phyloP scores from a whole-genome alignment of 2,329 filamentous ascomycete genomes.

The Rhynchosporium graminicola region DNA sequence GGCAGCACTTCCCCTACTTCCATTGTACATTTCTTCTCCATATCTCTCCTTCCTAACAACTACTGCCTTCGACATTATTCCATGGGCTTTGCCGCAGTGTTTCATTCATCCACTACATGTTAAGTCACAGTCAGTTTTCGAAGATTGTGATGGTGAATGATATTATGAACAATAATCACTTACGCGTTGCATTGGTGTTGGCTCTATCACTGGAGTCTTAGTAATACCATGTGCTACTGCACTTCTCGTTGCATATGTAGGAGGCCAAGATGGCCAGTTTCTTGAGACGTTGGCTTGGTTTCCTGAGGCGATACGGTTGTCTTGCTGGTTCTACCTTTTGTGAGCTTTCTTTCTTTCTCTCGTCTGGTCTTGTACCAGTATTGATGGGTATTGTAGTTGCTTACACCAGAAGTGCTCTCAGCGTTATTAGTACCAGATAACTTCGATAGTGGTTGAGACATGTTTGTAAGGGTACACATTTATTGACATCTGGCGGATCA shows the following conservation, averaged over 20 bases:
- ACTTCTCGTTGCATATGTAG: background rate
- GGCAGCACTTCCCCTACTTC: background rate
- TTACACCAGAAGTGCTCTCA: background rate
- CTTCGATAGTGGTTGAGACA: background rate
- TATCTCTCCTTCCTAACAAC: background rate
- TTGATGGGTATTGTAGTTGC: background rate
- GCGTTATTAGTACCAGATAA: background rate
- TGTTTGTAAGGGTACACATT: background rate
- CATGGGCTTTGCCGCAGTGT: constrained; percentile 12
- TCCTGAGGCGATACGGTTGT: background rate
- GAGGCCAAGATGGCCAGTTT: background rate
- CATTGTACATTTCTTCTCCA: background rate
- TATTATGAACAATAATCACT: background rate
- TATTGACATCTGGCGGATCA: background rate
- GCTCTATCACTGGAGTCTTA: background rate
- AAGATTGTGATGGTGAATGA: background rate
- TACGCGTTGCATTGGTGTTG: background rate
- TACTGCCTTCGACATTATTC: constrained; percentile 11
- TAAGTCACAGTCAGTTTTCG: background rate
- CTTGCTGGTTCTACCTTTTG: background rate
- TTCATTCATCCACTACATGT: constrained; percentile 14
- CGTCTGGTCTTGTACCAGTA: background rate
- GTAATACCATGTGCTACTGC: background rate
- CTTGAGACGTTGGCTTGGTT: background rate
- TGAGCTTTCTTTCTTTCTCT: background rate